phyloP scores from a whole-genome alignment of 1,284 basidiomycete genomes.

The Austroboletus niveus region DNA sequence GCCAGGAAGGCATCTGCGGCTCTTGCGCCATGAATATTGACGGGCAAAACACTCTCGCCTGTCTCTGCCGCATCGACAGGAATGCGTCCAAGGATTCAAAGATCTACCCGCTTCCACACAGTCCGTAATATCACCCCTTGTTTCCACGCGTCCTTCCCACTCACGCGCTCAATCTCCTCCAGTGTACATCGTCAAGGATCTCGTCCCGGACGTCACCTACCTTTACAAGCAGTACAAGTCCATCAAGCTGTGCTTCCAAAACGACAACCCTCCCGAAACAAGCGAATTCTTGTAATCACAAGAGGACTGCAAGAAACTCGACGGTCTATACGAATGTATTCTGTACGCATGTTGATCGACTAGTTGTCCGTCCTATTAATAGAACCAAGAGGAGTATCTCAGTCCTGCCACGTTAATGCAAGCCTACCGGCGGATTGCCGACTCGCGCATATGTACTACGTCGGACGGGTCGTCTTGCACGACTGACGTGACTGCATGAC shows the following conservation, averaged over 20 bases:
- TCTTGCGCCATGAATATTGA: constrained; percentile 99
- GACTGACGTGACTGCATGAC: not conserved
- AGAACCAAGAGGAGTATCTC: constrained; percentile 98
- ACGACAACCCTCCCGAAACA: constrained; percentile 83
- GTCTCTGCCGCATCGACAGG: constrained; percentile 93
- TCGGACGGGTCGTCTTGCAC: not conserved
- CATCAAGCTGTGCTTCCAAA: constrained; percentile 93
- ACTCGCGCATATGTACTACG: constrained; percentile 71
- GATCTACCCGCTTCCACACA: constrained; percentile 98
- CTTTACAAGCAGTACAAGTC: constrained; percentile 99
- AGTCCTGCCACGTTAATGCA: constrained; percentile 97
- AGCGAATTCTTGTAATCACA: constrained; percentile 87
- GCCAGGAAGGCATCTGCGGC: constrained; percentile 95
- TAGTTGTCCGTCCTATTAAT: constrained; percentile 94
- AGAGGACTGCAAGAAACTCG: constrained; percentile 93
- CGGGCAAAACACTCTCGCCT: constrained; percentile 98
- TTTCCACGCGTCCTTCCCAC: not conserved
- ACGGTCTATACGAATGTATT: constrained; percentile 97
- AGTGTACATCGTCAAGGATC: constrained; percentile 99
- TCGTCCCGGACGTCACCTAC: constrained; percentile 59
- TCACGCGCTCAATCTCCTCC: constrained; percentile 1
- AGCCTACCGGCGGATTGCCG: constrained; percentile 96
- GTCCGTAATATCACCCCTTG: constrained; percentile 47
- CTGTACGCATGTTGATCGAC: constrained; percentile 96
- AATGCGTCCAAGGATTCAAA: constrained; percentile 74